phyloP scores from a whole-genome alignment of 345 rosid species.

The Acer negundo region DNA sequence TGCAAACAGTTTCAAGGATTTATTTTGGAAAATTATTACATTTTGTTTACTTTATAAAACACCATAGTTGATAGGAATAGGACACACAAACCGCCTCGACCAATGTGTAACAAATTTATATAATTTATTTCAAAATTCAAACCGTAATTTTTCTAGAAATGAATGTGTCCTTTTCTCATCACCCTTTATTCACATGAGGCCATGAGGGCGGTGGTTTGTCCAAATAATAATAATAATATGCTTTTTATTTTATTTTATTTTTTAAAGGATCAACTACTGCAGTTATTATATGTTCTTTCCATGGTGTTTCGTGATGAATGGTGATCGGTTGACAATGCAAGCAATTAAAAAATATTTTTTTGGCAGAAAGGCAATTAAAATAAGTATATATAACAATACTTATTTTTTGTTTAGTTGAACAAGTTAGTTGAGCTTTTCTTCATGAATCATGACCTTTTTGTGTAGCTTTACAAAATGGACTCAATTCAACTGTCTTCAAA shows the following conservation, averaged over 20 bases:
- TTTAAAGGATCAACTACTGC: background rate
- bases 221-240: background rate
- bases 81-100: conserved; percentile 4
- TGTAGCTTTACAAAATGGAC: background rate
- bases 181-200: background rate
- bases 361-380: no score
- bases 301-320: background rate
- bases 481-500: no score
- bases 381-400: no score
- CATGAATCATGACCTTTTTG: background rate
- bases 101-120: background rate
- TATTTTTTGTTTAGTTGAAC: background rate
- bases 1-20: background rate
- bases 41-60: background rate
- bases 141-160: background rate
- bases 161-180: background rate
- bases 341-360: background rate
- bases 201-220: background rate
- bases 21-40: background rate
- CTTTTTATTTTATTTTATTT: background rate
- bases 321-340: background rate
- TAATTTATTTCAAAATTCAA: background rate
- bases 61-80: background rate
- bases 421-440: background rate
- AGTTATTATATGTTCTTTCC: background rate